Conservation (phyloP, 202 grass and related monocot species). For the Zoysia matrella region DNA sequence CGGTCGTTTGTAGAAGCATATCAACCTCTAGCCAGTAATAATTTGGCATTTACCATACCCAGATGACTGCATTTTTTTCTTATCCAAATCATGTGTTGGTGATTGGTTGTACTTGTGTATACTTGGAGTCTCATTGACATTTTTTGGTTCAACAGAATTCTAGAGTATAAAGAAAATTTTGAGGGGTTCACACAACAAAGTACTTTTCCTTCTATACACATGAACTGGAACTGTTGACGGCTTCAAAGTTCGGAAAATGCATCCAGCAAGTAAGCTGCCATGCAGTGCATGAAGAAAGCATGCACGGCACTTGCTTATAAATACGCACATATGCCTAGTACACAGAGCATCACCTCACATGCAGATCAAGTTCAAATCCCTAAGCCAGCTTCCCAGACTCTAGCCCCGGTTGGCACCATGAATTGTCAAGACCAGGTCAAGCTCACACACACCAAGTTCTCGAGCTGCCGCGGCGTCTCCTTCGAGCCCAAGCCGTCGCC, state of each 20-base stretch:
- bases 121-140: no score
- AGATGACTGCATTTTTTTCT: no score
- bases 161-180: no score
- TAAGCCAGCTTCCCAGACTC: background rate
- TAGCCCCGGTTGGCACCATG: conserved; percentile 10
- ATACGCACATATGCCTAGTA: background rate
- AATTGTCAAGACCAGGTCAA: conserved; percentile 30
- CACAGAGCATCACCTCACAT: background rate
- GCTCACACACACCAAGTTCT: conserved; percentile 49
- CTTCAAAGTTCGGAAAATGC: background rate
- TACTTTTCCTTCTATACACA: no score
- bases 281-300: no score
- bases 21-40: no score
- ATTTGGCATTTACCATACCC: no score
- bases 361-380: background rate
- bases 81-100: no score
- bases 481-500: conserved; percentile 50
- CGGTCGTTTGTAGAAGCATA: no score
- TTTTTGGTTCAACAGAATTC: no score
- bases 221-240: background rate
- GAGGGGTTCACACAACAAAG: no score
- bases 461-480: conserved; percentile 71
- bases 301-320: background rate
- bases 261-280: background rate
- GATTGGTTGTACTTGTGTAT: no score